Conservation (phyloP, 2,329 filamentous ascomycete genomes). For the Cladosporium sp. region DNA sequence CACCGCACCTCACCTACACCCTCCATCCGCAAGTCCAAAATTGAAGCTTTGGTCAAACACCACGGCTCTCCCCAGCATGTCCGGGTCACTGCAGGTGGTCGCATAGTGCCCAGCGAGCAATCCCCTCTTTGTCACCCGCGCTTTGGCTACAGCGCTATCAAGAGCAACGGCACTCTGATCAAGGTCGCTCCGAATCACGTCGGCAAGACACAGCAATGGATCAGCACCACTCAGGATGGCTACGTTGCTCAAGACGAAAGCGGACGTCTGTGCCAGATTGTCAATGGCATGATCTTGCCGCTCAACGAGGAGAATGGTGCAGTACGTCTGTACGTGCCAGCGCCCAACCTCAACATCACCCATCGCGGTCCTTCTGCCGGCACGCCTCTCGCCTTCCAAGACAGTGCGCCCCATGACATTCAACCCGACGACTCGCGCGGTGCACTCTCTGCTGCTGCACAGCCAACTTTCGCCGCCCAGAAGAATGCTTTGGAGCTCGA, state of each 20-base stretch:
- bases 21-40: conserved; percentile 53
- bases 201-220: conserved; percentile 33
- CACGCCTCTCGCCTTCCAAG: neutral
- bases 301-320: conserved; percentile 38
- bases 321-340: conserved; percentile 39
- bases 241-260: conserved; percentile 41
- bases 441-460: conserved; percentile 14
- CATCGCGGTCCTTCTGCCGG: conserved; percentile 23
- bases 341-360: conserved; percentile 40
- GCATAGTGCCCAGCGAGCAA: conserved; percentile 53
- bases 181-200: conserved; percentile 42
- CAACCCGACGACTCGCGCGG: neutral
- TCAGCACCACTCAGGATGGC: conserved; percentile 32
- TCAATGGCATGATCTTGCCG: conserved; percentile 40
- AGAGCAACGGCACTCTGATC: conserved; percentile 41
- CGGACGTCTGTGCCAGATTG: conserved; percentile 42
- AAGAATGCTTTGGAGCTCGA: conserved; percentile 41
- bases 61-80: conserved; percentile 55
- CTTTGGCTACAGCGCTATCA: conserved; percentile 42
- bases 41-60: conserved; percentile 52
- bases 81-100: conserved; percentile 55
- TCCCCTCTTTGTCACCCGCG: conserved; percentile 43
- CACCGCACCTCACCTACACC: conserved; percentile 50
- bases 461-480: conserved; percentile 34
- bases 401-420: conserved; percentile 15